phyloP scores from a whole-genome alignment of 306 rosid genomes.

The Adenanthera pavonina region DNA sequence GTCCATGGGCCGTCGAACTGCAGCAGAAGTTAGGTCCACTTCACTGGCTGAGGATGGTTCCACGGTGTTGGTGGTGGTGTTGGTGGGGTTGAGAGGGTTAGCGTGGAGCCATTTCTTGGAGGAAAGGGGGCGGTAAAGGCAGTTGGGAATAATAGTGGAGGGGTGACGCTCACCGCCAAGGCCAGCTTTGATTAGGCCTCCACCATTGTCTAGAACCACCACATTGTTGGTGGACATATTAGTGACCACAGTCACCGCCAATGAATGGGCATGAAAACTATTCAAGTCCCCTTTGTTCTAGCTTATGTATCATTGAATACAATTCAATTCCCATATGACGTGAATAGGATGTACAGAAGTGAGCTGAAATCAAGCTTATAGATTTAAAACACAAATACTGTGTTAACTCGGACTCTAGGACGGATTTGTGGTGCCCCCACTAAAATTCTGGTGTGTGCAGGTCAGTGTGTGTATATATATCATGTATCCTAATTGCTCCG shows the following conservation, averaged over 20 bases:
- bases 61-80: conserved; percentile 18
- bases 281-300: neutral
- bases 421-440: too few relatives aligned
- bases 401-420: neutral
- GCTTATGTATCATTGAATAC: neutral
- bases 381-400: neutral
- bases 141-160: conserved; percentile 67
- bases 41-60: conserved; percentile 39
- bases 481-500: too few relatives aligned
- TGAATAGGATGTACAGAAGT: neutral
- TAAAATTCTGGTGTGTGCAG: too few relatives aligned
- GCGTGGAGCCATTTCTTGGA: conserved; percentile 90
- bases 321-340: neutral
- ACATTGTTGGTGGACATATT: conserved; percentile 54
- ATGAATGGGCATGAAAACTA: neutral
- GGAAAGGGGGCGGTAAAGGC: conserved; percentile 72
- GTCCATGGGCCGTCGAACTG: conserved; percentile 92
- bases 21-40: conserved; percentile 85
- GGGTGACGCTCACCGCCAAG: conserved; percentile 85
- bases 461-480: too few relatives aligned
- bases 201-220: conserved; percentile 93
- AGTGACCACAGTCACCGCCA: neutral
- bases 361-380: neutral
- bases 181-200: conserved; percentile 88
- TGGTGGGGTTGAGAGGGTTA: conserved; percentile 44